Evolutionary conservation across 495 filamentous ascomycete species (phyloP).

Genomic region (Darksidea phi): DNA sequence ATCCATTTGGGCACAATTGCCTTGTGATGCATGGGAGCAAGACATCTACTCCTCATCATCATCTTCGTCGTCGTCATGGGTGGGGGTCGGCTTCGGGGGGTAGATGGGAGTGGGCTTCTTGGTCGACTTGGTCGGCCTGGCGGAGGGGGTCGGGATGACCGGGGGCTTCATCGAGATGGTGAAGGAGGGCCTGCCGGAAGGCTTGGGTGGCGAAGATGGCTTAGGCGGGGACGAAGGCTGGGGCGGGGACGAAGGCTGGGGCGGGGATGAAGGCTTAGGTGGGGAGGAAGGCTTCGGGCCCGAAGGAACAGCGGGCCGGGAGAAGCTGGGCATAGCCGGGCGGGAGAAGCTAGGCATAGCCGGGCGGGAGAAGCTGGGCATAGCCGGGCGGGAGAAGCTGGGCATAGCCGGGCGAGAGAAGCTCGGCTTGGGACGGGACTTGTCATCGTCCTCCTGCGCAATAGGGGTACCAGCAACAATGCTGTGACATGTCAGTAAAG

Average conservation of each 20-base stretch:
- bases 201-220: too few relatives aligned
- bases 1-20: too few relatives aligned
- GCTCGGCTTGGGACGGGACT: neutral
- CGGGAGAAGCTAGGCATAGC: slow-evolving; percentile 3
- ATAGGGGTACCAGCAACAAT: slow-evolving; percentile 1
- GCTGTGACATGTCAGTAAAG: neutral
- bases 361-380: neutral
- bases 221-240: neutral
- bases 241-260: too few relatives aligned
- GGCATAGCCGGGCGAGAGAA: neutral
- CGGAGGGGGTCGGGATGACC: neutral
- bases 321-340: slow-evolving; percentile 2
- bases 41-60: slow-evolving; percentile 3
- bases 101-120: slow-evolving; percentile 1
- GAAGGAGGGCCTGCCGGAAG: neutral
- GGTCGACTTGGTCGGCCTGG: slow-evolving; percentile 4
- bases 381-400: slow-evolving; percentile 7
- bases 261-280: too few relatives aligned
- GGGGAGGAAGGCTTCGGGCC: neutral
- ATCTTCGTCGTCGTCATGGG: slow-evolving; percentile 9
- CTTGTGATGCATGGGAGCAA: neutral
- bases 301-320: neutral
- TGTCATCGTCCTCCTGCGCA: neutral
- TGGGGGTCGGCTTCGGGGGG: slow-evolving; percentile 18
- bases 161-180: slow-evolving; percentile 5